A percentile compares a stretch with the other conserved stretches of the same genome.
phyloP scores from a whole-genome alignment of 495 filamentous ascomycete genomes.

The Xylaria castorea region DNA sequence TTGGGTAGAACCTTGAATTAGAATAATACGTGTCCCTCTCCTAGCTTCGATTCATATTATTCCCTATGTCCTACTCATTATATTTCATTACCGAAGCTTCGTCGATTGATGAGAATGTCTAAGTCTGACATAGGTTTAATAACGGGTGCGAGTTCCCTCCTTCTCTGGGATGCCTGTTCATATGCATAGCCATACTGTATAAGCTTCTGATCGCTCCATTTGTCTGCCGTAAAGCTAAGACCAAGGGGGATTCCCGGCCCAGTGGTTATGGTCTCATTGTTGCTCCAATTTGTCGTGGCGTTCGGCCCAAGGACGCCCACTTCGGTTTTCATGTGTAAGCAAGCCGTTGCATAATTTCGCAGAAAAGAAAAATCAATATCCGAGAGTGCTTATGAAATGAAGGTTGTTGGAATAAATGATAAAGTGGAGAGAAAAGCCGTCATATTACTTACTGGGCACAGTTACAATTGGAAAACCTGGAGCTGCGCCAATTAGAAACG shows the following conservation, averaged over 20 bases:
- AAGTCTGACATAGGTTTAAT: constrained; percentile 21
- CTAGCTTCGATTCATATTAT: not conserved
- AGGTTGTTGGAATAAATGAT: not conserved
- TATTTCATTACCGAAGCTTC: not conserved
- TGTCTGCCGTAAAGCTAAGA: constrained; percentile 60
- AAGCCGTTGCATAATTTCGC: not conserved
- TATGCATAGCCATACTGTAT: constrained; percentile 68
- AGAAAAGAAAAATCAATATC: not conserved
- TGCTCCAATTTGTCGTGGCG: constrained; percentile 41
- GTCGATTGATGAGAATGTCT: not conserved
- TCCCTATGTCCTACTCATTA: not conserved
- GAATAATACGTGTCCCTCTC: not conserved
- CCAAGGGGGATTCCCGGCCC: constrained; percentile 58
- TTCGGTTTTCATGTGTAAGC: not conserved
- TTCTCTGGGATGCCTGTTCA: constrained; percentile 53
- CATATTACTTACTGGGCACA: constrained; percentile 53
- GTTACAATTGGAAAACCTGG: constrained; percentile 46
- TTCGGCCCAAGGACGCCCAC: constrained; percentile 53
- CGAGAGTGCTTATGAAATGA: not conserved
- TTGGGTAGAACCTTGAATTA: too few species aligned
- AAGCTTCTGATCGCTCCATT: constrained; percentile 58
- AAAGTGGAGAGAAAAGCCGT: not conserved
- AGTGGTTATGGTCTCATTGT: constrained; percentile 41
- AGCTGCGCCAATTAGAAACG: constrained; percentile 37
- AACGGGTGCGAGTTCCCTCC: constrained; percentile 14